phyloP scores from a whole-genome alignment of 345 rosid species.

The Camelina laxa region DNA sequence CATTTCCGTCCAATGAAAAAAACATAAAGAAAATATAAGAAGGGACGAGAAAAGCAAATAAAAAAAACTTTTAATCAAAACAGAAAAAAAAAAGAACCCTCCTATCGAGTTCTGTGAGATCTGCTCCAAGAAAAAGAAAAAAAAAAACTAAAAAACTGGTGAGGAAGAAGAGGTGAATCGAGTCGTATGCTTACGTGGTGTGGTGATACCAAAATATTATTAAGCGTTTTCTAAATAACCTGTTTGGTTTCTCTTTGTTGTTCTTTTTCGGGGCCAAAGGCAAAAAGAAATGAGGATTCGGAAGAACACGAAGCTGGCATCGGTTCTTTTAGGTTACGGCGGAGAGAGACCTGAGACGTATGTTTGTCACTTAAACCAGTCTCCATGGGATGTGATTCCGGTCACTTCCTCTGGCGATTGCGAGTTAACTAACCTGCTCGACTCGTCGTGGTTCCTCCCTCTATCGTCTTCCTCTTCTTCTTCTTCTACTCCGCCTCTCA shows the following conservation, averaged over 20 bases:
- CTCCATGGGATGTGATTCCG: conserved; percentile 94
- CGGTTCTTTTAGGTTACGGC: conserved; percentile 45
- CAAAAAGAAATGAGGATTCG: conserved; percentile 80
- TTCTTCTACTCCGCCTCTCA: conserved; percentile 46
- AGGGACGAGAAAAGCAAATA: conserved; percentile 59
- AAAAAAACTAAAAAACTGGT: conserved; percentile 19
- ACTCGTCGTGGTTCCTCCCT: conserved; percentile 44
- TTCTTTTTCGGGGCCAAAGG: conserved; percentile 18
- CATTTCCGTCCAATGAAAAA: conserved; percentile 37
- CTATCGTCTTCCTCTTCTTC: conserved; percentile 23
- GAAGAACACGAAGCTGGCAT: conserved; percentile 72
- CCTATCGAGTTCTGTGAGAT: conserved; percentile 78
- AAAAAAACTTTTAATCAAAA: conserved; percentile 46
- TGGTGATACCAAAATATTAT: conserved; percentile 4
- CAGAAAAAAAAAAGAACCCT: conserved; percentile 52
- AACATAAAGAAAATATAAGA: conserved; percentile 56
- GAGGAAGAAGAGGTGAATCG: conserved; percentile 31
- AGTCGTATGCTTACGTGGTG: conserved; percentile 26
- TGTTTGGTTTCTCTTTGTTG: conserved; percentile 10
- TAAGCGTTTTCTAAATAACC: neutral
- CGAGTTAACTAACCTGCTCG: conserved; percentile 39
- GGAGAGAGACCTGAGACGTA: conserved; percentile 55
- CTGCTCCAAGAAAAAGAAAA: conserved; percentile 45
- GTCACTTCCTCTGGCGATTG: conserved; percentile 8
- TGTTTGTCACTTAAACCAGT: conserved; percentile 89